A percentile compares a stretch with the other conserved stretches of the same genome.
Conservation (phyloP, 2,329 filamentous ascomycete species). For the Hypomyces rosellus region DNA sequence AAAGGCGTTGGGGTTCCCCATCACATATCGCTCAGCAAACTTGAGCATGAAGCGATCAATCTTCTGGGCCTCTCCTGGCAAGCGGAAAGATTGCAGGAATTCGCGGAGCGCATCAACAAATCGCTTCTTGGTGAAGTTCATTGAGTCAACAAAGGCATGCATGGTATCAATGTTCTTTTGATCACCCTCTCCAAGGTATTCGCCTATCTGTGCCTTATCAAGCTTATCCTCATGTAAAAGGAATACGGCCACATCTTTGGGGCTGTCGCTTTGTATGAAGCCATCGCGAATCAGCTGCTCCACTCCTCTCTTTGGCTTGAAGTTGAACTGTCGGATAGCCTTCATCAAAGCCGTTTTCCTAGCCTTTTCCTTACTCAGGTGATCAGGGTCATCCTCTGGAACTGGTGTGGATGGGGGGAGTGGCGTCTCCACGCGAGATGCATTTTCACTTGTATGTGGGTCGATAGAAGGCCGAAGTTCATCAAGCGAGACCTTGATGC, state of each 20-base stretch:
- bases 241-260: constrained; percentile 80
- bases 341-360: constrained; percentile 88
- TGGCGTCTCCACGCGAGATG: constrained; percentile 55
- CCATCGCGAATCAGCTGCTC: constrained; percentile 77
- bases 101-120: constrained; percentile 89
- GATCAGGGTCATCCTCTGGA: constrained; percentile 81
- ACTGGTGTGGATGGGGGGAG: constrained; percentile 59
- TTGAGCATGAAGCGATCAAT: constrained; percentile 99
- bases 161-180: constrained; percentile 92
- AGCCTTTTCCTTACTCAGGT: constrained; percentile 92
- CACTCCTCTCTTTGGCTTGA: constrained; percentile 91
- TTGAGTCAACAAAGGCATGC: constrained; percentile 93
- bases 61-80: constrained; percentile 95
- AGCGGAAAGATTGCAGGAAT: constrained; percentile 88
- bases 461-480: constrained; percentile 63
- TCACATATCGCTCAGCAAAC: constrained; percentile 92
- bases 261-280: constrained; percentile 74
- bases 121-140: constrained; percentile 86
- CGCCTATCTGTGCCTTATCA: constrained; percentile 87
- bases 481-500: constrained; percentile 33
- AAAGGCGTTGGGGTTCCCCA: constrained; percentile 92
- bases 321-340: constrained; percentile 89
- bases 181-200: constrained; percentile 91
- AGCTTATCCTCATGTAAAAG: constrained; percentile 74
- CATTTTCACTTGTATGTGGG: constrained; percentile 53